Conservation (phyloP, 805 yeast genomes). For the Jamesozyma rosinii region DNA sequence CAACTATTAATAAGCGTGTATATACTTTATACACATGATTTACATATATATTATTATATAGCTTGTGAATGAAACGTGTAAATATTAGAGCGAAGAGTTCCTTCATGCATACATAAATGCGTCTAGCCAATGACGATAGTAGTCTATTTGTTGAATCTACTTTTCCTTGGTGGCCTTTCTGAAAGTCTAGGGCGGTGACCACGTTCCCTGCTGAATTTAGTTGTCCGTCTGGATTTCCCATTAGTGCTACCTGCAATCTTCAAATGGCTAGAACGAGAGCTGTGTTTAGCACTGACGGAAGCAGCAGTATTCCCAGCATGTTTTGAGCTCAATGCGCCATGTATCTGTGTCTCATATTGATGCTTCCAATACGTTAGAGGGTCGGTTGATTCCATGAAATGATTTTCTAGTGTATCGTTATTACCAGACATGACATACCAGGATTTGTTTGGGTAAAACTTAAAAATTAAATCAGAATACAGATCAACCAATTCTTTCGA, state of each 20-base stretch:
- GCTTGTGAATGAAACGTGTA: conserved; percentile 3
- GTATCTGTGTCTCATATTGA: conserved; percentile 2
- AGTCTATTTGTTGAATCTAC: conserved; percentile 10
- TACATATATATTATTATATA: not conserved
- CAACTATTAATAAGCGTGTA: not conserved
- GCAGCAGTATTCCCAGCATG: not conserved
- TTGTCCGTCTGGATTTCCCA: conserved; percentile 1
- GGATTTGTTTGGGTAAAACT: conserved; percentile 21
- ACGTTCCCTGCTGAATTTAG: not conserved
- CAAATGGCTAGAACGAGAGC: not conserved
- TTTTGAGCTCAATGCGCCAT: not conserved
- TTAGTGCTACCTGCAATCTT: not conserved
- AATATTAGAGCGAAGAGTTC: not conserved
- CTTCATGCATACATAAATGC: not conserved
- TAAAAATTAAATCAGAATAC: conserved; percentile 12
- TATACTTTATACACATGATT: not conserved
- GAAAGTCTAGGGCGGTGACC: not conserved
- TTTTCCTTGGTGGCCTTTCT: conserved; percentile 11
- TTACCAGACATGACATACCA: conserved; percentile 17
- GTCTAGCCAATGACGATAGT: no score
- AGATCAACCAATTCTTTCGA: conserved; percentile 1
- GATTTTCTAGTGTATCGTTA: conserved; percentile 14
- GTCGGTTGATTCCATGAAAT: conserved; percentile 4
- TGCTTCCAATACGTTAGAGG: conserved; percentile 13
- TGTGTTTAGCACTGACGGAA: not conserved